Conservation (phyloP, 1,284 basidiomycete genomes). For the Pterula multifida region DNA sequence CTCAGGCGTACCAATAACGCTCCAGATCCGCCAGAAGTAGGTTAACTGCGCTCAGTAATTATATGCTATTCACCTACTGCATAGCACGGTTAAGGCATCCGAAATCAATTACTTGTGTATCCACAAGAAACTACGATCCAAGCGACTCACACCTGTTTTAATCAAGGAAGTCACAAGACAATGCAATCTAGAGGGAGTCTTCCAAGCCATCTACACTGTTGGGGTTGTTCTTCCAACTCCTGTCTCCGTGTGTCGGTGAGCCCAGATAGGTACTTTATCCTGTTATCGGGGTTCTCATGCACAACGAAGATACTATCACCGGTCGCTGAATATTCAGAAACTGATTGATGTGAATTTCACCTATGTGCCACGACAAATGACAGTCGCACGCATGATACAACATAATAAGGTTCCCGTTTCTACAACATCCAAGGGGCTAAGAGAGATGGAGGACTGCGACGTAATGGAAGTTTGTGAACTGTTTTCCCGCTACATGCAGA, state of each 20-base stretch:
- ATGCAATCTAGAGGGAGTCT: conserved; percentile 81
- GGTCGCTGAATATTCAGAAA: conserved; percentile 86
- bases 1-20: conserved; percentile 80
- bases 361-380: conserved; percentile 74
- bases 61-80: conserved; percentile 5
- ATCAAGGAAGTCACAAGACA: conserved; percentile 98
- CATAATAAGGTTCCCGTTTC: conserved; percentile 55
- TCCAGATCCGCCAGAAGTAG: conserved; percentile 74
- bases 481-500: conserved; percentile 71
- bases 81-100: conserved; percentile 58
- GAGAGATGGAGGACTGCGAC: conserved; percentile 84
- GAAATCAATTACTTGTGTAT: conserved; percentile 99
- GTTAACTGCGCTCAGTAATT: conserved; percentile 15
- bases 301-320: conserved; percentile 92
- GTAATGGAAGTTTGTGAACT: conserved; percentile 64
- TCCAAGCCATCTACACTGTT: conserved; percentile 97
- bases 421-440: conserved; percentile 48
- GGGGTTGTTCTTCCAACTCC: conserved; percentile 88
- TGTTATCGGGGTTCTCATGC: conserved; percentile 6
- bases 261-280: conserved; percentile 6
- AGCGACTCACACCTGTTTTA: conserved; percentile 90
- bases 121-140: conserved; percentile 95
- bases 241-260: conserved; percentile 68
- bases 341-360: conserved; percentile 89
- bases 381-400: conserved; percentile 76